A percentile compares a stretch with the other conserved stretches of the same genome.
phyloP scores from a whole-genome alignment of 2,329 filamentous ascomycete genomes.

The Thielaviopsis ethacetica region DNA sequence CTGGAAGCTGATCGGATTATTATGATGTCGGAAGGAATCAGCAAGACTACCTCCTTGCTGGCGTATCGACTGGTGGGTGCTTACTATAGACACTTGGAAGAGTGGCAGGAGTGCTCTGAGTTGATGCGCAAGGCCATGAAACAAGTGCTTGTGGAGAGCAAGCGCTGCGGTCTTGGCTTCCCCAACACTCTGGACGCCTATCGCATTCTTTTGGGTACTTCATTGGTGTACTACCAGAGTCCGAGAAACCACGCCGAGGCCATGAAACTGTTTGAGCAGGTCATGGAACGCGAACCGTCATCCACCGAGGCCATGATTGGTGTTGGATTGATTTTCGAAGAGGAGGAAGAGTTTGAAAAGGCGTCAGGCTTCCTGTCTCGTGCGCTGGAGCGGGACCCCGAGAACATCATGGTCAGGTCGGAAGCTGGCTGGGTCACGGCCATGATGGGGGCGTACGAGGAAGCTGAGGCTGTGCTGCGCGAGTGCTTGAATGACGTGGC shows the following conservation, averaged over 20 bases:
- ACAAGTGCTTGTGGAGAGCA: constrained; percentile 41
- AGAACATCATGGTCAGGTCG: constrained; percentile 62
- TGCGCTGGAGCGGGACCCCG: constrained; percentile 54
- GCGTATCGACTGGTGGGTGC: constrained; percentile 71
- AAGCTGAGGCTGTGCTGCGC: constrained; percentile 54
- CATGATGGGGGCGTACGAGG: constrained; percentile 57
- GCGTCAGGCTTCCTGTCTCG: constrained; percentile 68
- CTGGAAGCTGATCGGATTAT: constrained; percentile 65
- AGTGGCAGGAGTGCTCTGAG: constrained; percentile 68
- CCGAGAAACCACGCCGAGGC: constrained; percentile 83
- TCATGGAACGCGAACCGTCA: constrained; percentile 57
- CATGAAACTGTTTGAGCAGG: constrained; percentile 66
- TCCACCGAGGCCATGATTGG: constrained; percentile 76
- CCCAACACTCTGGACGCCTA: constrained; percentile 57
- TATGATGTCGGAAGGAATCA: constrained; percentile 61
- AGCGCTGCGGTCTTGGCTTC: constrained; percentile 52
- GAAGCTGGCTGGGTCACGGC: constrained; percentile 90
- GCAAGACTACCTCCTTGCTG: constrained; percentile 53
- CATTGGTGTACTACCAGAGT: constrained; percentile 76
- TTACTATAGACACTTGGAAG: constrained; percentile 71
- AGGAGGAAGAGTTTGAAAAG: constrained; percentile 73
- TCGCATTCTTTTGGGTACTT: constrained; percentile 66
- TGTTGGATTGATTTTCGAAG: constrained; percentile 79
- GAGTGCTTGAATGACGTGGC: constrained; percentile 50
- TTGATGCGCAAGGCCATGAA: constrained; percentile 58